Conservation (phyloP, 306 rosid genomes). For the Abrus pulchellus region DNA sequence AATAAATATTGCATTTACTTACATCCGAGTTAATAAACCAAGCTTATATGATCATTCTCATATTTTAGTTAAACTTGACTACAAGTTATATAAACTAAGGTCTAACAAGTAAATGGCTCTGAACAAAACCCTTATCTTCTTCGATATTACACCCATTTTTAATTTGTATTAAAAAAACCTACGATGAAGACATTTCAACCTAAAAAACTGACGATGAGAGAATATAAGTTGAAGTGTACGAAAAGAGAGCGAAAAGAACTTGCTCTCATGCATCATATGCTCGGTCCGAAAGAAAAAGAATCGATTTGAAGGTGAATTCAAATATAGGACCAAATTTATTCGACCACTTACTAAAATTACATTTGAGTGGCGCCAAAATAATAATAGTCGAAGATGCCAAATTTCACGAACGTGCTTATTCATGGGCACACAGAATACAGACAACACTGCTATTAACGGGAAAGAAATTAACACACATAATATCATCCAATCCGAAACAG, state of each 20-base stretch:
- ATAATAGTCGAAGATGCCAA: neutral
- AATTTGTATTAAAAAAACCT: too few species aligned
- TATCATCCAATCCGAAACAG: neutral
- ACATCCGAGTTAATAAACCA: neutral
- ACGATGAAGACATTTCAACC: neutral
- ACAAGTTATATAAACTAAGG: neutral
- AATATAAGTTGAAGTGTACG: neutral
- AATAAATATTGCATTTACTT: neutral
- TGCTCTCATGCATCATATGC: neutral
- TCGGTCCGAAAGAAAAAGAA: neutral
- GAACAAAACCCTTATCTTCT: neutral
- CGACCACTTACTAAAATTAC: neutral
- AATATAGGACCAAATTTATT: slow-evolving; percentile 11
- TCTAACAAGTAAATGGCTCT: neutral
- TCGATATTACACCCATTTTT: neutral
- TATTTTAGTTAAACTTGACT: slow-evolving; percentile 1
- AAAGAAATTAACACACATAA: neutral
- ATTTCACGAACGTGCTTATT: slow-evolving; percentile 30
- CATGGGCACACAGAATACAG: neutral
- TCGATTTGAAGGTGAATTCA: neutral
- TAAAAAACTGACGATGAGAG: neutral
- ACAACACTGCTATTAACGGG: neutral
- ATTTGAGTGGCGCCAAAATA: slow-evolving; percentile 10
- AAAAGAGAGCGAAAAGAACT: neutral
- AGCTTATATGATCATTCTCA: neutral